Evolutionary conservation across 2,329 filamentous ascomycete species (phyloP).

Genomic region (Ophiostoma sp.): DNA sequence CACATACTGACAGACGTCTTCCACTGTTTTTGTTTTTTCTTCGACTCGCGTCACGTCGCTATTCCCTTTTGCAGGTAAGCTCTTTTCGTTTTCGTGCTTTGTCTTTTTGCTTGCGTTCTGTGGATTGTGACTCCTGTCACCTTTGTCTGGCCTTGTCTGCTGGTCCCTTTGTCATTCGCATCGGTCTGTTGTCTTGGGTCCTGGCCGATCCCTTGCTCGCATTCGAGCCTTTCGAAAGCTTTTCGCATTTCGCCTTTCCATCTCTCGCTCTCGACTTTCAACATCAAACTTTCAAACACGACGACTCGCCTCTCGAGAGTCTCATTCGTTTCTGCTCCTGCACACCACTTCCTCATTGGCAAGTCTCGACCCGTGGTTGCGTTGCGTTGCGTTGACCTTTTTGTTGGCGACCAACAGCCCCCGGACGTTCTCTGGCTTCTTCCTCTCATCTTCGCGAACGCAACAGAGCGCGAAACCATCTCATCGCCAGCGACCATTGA

Average conservation of each 20-base stretch:
- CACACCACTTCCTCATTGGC: background rate
- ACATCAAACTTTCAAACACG: background rate
- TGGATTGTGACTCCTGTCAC: background rate
- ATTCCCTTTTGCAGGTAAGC: slow-evolving; percentile 5
- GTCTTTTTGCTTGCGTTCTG: background rate
- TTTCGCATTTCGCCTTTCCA: background rate
- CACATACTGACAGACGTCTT: background rate
- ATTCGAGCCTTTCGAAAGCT: background rate
- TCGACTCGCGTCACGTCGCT: background rate
- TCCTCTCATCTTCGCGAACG: background rate
- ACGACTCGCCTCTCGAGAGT: background rate
- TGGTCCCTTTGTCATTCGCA: background rate
- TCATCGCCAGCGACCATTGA: background rate
- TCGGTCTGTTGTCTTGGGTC: background rate
- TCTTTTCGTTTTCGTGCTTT: background rate
- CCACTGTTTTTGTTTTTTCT: background rate
- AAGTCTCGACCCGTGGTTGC: slow-evolving; percentile 1
- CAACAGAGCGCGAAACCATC: background rate
- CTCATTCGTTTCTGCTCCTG: background rate
- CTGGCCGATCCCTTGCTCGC: background rate
- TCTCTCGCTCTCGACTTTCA: background rate
- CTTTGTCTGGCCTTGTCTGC: background rate
- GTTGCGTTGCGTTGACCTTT: background rate
- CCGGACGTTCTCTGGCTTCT: background rate
- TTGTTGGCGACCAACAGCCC: background rate